A percentile compares a stretch with the other conserved stretches of the same genome.
phyloP scores from a whole-genome alignment of 495 filamentous ascomycete species.

The Xylaria curta region DNA sequence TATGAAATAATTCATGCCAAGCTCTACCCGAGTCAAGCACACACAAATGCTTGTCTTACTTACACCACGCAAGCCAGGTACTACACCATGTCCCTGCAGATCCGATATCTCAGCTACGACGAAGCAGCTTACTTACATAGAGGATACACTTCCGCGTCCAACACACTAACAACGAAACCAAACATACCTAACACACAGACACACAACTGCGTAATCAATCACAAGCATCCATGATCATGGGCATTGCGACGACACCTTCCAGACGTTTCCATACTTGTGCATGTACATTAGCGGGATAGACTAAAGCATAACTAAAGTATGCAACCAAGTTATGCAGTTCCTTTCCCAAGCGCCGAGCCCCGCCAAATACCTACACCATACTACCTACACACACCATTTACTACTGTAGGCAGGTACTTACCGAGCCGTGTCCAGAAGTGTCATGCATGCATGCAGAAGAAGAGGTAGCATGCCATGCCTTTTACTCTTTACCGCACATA shows the following conservation, averaged over 20 bases:
- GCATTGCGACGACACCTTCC: neutral
- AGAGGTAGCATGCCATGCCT: neutral
- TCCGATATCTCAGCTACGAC: too few species aligned
- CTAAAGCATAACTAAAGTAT: too few species aligned
- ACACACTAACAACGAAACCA: too few species aligned
- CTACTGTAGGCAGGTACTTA: constrained; percentile 15
- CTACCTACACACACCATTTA: neutral
- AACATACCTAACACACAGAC: too few species aligned
- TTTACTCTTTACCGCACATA: neutral
- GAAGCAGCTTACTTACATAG: neutral
- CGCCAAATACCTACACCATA: neutral
- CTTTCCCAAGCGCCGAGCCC: neutral
- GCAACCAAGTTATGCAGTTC: neutral
- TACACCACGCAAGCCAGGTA: too few species aligned
- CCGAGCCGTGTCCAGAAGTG: neutral
- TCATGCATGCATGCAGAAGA: neutral
- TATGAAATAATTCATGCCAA: neutral
- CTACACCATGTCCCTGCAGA: too few species aligned
- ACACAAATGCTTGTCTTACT: neutral
- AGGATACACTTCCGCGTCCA: neutral
- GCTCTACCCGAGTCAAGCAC: constrained; percentile 3
- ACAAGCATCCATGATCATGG: too few species aligned
- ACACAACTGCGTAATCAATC: neutral
- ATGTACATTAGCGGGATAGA: too few species aligned
- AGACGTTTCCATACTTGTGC: constrained; percentile 10